These are phyloP conservation scores for Gossypium mustelinum DNA, from an alignment of 345 rosid species.

Conservation along the genomic window DNA sequence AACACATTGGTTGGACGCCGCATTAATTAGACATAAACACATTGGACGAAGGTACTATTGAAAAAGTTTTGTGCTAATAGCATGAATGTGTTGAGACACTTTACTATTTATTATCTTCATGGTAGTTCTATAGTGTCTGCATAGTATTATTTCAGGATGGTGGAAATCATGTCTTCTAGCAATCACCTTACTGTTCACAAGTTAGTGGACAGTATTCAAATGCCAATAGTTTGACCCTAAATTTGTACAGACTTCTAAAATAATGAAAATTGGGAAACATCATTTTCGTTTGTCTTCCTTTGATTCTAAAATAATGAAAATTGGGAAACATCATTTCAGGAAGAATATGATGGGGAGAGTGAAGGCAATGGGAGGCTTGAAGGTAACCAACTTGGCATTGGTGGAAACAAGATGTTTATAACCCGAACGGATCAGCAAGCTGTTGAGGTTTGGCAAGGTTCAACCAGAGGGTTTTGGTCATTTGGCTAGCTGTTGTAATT, in stretches of 20 bases:
- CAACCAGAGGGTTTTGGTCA: constrained; percentile 18
- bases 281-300: background rate
- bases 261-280: background rate
- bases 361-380: constrained; percentile 50
- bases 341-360: constrained; percentile 60
- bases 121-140: background rate
- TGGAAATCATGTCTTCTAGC: background rate
- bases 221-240: too few relatives aligned
- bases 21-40: background rate
- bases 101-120: background rate
- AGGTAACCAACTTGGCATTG: constrained; percentile 67
- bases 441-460: constrained; percentile 89
- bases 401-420: constrained; percentile 80
- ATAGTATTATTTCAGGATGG: background rate
- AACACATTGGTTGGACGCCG: background rate
- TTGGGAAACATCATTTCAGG: constrained; percentile 30
- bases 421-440: constrained; percentile 65
- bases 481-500: background rate
- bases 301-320: background rate
- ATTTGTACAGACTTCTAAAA: too few relatives aligned
- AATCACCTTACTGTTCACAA: background rate
- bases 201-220: too few relatives aligned
- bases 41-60: background rate
- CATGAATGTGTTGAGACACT: background rate
- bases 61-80: background rate